Conservation (phyloP, 2,329 filamentous ascomycete species). For the Chaetomiaceae sp. region DNA sequence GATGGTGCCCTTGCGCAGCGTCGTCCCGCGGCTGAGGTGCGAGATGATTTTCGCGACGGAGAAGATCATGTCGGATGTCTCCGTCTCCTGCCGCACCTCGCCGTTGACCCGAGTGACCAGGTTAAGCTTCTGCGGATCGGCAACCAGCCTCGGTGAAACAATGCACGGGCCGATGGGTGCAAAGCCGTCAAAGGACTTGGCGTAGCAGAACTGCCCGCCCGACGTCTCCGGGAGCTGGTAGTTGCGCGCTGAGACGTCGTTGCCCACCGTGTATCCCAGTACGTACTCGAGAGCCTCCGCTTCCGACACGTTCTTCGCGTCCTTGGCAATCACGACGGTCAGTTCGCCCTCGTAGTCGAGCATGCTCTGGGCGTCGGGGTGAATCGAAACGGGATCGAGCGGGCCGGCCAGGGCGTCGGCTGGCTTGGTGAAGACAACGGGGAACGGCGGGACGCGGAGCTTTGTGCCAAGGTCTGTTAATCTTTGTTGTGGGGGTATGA, state of each 20-base stretch:
- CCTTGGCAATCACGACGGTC: slow-evolving; percentile 46
- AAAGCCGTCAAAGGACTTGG: slow-evolving; percentile 4
- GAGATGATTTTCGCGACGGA: neutral
- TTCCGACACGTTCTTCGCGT: slow-evolving; percentile 50
- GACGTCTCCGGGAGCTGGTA: neutral
- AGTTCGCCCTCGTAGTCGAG: slow-evolving; percentile 2
- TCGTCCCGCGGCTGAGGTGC: neutral
- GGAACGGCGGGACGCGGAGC: neutral
- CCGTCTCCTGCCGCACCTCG: neutral
- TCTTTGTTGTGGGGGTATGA: neutral
- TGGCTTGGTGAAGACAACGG: slow-evolving; percentile 3
- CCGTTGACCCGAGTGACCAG: neutral
- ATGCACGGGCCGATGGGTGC: slow-evolving; percentile 2
- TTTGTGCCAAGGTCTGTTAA: neutral
- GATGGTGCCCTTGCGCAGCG: neutral
- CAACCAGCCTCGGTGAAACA: neutral
- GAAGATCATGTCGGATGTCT: neutral
- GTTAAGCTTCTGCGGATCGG: neutral
- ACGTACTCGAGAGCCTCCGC: slow-evolving; percentile 54
- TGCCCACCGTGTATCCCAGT: slow-evolving; percentile 52
- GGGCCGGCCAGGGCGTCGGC: neutral
- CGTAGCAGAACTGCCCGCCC: slow-evolving; percentile 2
- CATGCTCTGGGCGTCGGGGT: neutral
- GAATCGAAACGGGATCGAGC: neutral
- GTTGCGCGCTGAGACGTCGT: slow-evolving; percentile 50